Evolutionary conservation across 352 stramenopile species (phyloP), one percentile per base, ranked within the genome.

Genomic region (Globisporangium mamillatum): DNA sequence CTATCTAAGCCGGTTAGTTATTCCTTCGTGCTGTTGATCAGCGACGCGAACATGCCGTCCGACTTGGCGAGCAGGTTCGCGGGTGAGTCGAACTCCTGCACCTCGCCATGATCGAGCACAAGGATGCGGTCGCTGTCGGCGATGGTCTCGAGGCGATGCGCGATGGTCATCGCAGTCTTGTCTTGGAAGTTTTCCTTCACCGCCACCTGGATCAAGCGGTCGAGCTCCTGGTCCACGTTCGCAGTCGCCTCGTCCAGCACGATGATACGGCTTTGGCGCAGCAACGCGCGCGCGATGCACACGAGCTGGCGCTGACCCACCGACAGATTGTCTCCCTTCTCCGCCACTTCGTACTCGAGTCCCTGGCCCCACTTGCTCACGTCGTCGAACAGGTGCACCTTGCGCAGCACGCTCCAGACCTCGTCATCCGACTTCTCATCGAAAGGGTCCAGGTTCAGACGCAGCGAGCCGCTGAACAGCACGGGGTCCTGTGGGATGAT

Each of bases 201-300:
- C 20, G 75, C 80, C 18, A 61, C 62, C 77, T 98, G 94, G 64
- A 98, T 95, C 29, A 86, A 69, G 34, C 66, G 61, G 68, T 98
- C 91, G 2, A 29, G 36, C 62, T 91, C 84, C 55, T 79, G 78
- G 76, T 98, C 93, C 4, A 98, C 88, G 63, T 72, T 90, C 36
- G 88, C 82, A n/a, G 96, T 98, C n/a, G 94, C 95, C 75, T 99
- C 97, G 76, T 99, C 97, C 29, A 99, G 62, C n/a, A 98, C 76
- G n/a, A 99, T 59, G 50, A 84, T 69, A 25, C 91, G 89, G 7
- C 82, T 79, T 41, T 96, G 84, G 9, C 86, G 78, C 1, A 99
- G 61, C 10, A 99, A 66, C 24, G 93, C 96, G 60, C 96, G 82
- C 16, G 93, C 95, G 65, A 99, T 98, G 73, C 95, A 98, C 0